Conservation (phyloP, 2,329 filamentous ascomycete species). For the Penicillium hordei region DNA sequence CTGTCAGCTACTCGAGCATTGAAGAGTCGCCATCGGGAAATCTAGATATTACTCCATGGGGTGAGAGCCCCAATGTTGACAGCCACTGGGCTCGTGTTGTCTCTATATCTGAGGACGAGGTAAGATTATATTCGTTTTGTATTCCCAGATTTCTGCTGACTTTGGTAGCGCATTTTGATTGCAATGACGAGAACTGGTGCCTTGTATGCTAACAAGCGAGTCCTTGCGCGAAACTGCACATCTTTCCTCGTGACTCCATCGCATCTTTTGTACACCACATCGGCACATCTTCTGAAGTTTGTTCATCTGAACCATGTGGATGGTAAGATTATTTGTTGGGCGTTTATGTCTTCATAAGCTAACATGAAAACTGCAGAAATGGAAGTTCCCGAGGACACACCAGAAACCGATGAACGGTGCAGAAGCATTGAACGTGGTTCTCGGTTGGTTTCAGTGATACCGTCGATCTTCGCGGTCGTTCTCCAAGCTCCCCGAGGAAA, state of each 20-base stretch:
- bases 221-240: slow-evolving; percentile 82
- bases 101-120: slow-evolving; percentile 41
- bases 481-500: slow-evolving; percentile 97
- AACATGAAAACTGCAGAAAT: slow-evolving; percentile 57
- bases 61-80: slow-evolving; percentile 36
- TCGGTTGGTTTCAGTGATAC: slow-evolving; percentile 82
- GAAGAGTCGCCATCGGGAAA: slow-evolving; percentile 15
- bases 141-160: slow-evolving; percentile 15
- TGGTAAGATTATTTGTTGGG: slow-evolving; percentile 48
- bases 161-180: slow-evolving; percentile 49
- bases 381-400: slow-evolving; percentile 81
- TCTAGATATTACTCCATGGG: slow-evolving; percentile 26
- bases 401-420: slow-evolving; percentile 88
- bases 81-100: slow-evolving; percentile 42
- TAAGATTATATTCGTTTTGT: slow-evolving; percentile 21
- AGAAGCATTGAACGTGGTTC: slow-evolving; percentile 88
- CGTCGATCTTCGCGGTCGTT: slow-evolving; percentile 79
- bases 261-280: slow-evolving; percentile 90
- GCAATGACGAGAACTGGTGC: slow-evolving; percentile 74
- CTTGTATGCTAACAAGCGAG: slow-evolving; percentile 72
- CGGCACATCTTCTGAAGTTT: slow-evolving; percentile 89
- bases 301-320: slow-evolving; percentile 71
- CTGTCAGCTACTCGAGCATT: slow-evolving; percentile 36
- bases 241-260: slow-evolving; percentile 80
- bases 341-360: slow-evolving; percentile 16